Base-by-base conservation (phyloP, 2,329 filamentous ascomycete genomes). In the Talaromyces sp. region DNA sequence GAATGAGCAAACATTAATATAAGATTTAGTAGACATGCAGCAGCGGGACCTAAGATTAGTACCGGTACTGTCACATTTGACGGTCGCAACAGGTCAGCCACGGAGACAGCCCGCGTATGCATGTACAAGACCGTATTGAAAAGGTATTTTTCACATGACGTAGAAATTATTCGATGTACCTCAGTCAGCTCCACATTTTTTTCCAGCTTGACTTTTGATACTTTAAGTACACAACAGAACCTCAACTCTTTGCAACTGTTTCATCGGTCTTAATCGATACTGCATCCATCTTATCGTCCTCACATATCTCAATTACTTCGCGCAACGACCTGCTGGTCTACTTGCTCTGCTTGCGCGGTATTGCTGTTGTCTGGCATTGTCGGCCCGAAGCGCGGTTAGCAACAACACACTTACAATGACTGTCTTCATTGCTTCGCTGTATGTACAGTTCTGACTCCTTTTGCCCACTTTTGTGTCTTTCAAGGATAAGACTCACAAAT, bases 371-470 rank as follows among this genome's bases (percentile, higher is more conserved):
- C 28, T 52, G 16, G 48, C 48, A n/a, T 18, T 8, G 33, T 52
- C 48, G 5, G 48, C 14, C 25, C 46, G 46, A 50, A 50, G 46
- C 16, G 7, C 18, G 21, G 33, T 11, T 21, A 23, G n/a, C 28
- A 50, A 28, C 16, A 33, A 48, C 62, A 23, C 48, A 46, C n/a
- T 35, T 66, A 74, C 63, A 65, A 86, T 87, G 84, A 84, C 84
- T 6, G 81, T 85, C 72, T 85, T 86, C 67, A 81, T 86, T 58
- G 83, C 81, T 62, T 85, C 84, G 35, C 77, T 87, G 82, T 86
- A 80, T 75, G 82, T 61, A 35, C 23, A 14, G 35, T 40, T 9
- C 14, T 23, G 4, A 14, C 5, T 14, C n/a, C n/a, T n/a, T n/a
- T n/a, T n/a, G n/a, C n/a, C n/a, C n/a, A n/a, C n/a, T 23, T 9